A percentile compares a stretch with the other conserved stretches of the same genome.
phyloP scores from a whole-genome alignment of 2,329 filamentous ascomycete genomes.

The Cryphonectria japonica region DNA sequence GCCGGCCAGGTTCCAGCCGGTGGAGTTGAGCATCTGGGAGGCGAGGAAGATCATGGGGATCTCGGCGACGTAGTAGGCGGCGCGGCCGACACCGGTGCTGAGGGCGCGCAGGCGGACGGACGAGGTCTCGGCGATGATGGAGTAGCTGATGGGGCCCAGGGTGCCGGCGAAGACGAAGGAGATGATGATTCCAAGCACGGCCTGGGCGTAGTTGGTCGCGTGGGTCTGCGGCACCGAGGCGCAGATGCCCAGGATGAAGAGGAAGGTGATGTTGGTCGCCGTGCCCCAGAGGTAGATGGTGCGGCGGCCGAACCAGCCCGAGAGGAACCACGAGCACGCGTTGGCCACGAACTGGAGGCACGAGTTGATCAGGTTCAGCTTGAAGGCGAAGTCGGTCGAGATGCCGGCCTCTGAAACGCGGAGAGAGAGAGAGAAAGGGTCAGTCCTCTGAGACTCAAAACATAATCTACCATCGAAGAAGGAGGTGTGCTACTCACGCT shows the following conservation, averaged over 20 bases:
- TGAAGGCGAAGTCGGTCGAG: conserved; percentile 23
- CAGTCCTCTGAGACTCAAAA: not conserved
- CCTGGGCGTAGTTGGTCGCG: conserved; percentile 57
- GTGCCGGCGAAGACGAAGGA: conserved; percentile 67
- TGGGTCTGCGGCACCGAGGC: conserved; percentile 50
- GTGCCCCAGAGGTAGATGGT: conserved; percentile 68
- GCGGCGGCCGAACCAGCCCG: conserved; percentile 46
- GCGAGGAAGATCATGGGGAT: conserved; percentile 68
- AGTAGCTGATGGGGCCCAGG: conserved; percentile 66
- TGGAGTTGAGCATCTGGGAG: conserved; percentile 64
- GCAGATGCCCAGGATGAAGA: conserved; percentile 63
- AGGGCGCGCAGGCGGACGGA: conserved; percentile 66
- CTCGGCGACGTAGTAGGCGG: conserved; percentile 64
- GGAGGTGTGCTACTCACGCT: conserved; percentile 43
- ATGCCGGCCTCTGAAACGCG: conserved; percentile 23
- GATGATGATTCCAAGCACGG: conserved; percentile 65
- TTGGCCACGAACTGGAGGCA: conserved; percentile 26
- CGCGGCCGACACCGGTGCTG: conserved; percentile 69
- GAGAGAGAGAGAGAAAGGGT: not conserved
- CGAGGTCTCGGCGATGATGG: conserved; percentile 70
- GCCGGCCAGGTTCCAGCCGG: conserved; percentile 46
- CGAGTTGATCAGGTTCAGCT: conserved; percentile 31
- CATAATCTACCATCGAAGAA: too few species aligned
- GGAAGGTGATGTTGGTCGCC: conserved; percentile 54
- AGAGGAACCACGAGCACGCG: conserved; percentile 40